Base-by-base conservation (phyloP, 495 filamentous ascomycete genomes). In the Aspergillus hancockii region DNA sequence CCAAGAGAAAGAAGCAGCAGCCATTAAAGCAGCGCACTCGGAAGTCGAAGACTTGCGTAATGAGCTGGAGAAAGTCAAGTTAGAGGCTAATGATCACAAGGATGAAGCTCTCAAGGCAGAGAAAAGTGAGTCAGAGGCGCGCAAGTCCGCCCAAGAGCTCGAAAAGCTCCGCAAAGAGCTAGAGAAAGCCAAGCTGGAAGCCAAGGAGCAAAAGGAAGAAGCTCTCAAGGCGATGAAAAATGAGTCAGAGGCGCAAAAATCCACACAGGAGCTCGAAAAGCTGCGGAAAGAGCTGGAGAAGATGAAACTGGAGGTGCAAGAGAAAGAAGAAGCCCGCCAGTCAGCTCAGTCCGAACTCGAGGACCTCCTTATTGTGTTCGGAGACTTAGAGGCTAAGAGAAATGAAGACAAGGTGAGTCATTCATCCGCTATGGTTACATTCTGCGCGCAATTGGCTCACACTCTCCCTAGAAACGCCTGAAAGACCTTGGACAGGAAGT, bases 381-480 rank as follows among this genome's bases (percentile, higher is more conserved):
- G 83, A n/a, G 91, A 96, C 65, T 63, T 94, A n/a, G 91, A 96
- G 71, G 88, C 92, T 51, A 95, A 93, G 79, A 79, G 88, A 58
- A 77, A 81, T 10, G 84, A 84, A 57, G 92, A 94, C 66, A 94
- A 92, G 84, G 90, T 91, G 78, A 66, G 79, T 77, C 50, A 54
- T 59, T 13, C 13, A 25, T 23, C 51, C 3, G 43, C 23, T 8
- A n/a, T n/a, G n/a, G n/a, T 52, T 47, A 10, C 13, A 14, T 14
- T 31, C 30, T 16, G 1, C 52, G 30, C 8, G 22, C 25, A 21
- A 38, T 34, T 59, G 55, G 30, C 52, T 63, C 38, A 71, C 75
- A 68, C 63, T 55, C 22, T 32, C 59, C 13, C 62, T 41, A 86
- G 90, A 81, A 89, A 81, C 87, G 85, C 47, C 79, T 96, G 40